Conservation (phyloP, 306 rosid species). For the Ziziphus jujuba region DNA sequence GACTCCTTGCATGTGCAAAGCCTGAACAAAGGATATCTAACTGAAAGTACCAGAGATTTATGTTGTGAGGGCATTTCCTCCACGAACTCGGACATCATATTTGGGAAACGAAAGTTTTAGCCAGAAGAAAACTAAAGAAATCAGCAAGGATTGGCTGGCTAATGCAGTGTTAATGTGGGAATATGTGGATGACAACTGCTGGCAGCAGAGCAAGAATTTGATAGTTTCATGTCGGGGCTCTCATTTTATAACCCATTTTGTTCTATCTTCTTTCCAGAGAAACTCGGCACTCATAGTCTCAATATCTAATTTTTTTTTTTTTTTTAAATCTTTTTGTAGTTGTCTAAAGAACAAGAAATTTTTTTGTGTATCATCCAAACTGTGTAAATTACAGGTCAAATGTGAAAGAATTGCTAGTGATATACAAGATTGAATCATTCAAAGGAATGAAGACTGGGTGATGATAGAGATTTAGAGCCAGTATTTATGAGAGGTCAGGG, state of each 20-base stretch:
- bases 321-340: conserved; percentile 16
- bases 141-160: conserved; percentile 9
- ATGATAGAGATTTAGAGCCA: too few relatives aligned
- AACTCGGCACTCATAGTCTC: conserved; percentile 25
- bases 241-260: conserved; percentile 30
- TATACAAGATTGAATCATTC: neutral
- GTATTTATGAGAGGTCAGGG: too few relatives aligned
- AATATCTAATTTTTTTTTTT: conserved; percentile 3
- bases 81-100: conserved; percentile 17
- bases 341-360: conserved; percentile 25
- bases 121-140: conserved; percentile 1
- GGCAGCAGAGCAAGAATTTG: conserved; percentile 32
- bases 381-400: conserved; percentile 50
- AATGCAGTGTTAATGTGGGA: conserved; percentile 24
- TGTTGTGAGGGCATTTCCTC: conserved; percentile 20
- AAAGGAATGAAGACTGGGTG: neutral
- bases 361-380: conserved; percentile 36
- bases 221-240: conserved; percentile 23
- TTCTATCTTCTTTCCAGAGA: conserved; percentile 29
- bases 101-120: neutral
- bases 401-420: conserved; percentile 26
- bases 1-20: conserved; percentile 98
- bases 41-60: conserved; percentile 22
- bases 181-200: conserved; percentile 24
- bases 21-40: conserved; percentile 41